Base-by-base conservation (phyloP, 2,329 filamentous ascomycete species). In the Keithomyces neogunnii region DNA sequence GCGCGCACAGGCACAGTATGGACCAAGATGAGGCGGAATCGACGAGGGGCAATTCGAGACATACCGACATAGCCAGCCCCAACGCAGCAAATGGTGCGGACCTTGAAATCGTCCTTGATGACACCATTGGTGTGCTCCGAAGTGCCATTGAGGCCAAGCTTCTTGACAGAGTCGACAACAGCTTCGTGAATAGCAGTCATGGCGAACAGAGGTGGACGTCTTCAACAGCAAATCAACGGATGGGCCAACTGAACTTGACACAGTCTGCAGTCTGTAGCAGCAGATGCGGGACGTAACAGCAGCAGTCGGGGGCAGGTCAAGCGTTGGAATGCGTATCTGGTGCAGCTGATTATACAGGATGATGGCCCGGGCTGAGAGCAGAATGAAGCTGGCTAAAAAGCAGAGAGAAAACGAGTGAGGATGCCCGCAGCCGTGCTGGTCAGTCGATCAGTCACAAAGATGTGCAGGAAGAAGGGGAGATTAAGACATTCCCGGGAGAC, bases 21-120 rank as follows among this genome's bases (percentile, higher is more conserved):
- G 45, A 31, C 35, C 36, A 42, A 8, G 26, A 5, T 3, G 31
- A 43, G 5, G 6, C 10, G 6, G 11, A 35, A 9, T 33, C 26
- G 36, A 36, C 28, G 13, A 47, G 29, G 13, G 13, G 36, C 36
- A 11, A 30, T 32, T 35, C 35, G 5, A n/a, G 8, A 73, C 82
- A 60, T 74, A 88, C 83, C 85, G 56, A 89, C 84, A 65, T 89
- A 89, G 59, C 86, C 86, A 58, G 86, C 86, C 47, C 86, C 86
- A 55, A 89, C 81, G 63, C 84, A 88, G 67, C 85, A 88, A 49
- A 89, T 82, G 61, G 80, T 84, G 60, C 70, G 71, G 39, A 85
- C 66, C 47, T 62, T 59, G 58, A 68, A 63, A 46, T 60, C 61
- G 31, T 53, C 56, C 9, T 59, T 53, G 38, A 59, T 51, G 33